phyloP scores from a whole-genome alignment of 495 filamentous ascomycete species.

The Xylaria telfairii region DNA sequence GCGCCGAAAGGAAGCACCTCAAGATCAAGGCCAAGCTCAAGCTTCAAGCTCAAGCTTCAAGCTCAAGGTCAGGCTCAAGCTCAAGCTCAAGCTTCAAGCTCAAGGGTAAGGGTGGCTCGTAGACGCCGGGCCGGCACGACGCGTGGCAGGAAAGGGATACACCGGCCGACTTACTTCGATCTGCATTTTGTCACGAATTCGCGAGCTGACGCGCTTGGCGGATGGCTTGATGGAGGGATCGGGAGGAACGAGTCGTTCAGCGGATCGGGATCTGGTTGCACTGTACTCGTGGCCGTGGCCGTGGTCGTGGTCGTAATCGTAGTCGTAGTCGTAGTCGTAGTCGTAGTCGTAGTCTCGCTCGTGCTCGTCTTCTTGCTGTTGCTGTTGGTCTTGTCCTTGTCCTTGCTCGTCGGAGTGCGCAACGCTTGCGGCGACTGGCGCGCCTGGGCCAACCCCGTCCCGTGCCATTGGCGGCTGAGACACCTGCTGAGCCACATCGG shows the following conservation, averaged over 20 bases:
- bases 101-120: not conserved
- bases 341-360: not conserved
- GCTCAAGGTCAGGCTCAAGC: too few species aligned
- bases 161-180: conserved; percentile 22
- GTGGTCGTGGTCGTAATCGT: not conserved
- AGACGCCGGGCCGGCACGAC: not conserved
- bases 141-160: not conserved
- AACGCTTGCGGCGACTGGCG: conserved; percentile 7
- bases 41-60: too few species aligned
- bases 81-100: too few species aligned
- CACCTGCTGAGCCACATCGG: conserved; percentile 10
- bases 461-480: not conserved
- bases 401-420: conserved; percentile 1
- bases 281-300: not conserved
- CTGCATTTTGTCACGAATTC: conserved; percentile 19
- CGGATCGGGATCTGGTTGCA: not conserved
- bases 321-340: not conserved
- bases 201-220: not conserved
- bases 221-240: not conserved
- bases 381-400: not conserved
- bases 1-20: not conserved
- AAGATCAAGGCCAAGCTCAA: too few species aligned
- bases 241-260: not conserved
- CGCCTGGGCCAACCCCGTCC: not conserved
- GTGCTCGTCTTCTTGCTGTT: not conserved